phyloP scores from a whole-genome alignment of 2,329 filamentous ascomycete species.

The Aspergillus sp. region DNA sequence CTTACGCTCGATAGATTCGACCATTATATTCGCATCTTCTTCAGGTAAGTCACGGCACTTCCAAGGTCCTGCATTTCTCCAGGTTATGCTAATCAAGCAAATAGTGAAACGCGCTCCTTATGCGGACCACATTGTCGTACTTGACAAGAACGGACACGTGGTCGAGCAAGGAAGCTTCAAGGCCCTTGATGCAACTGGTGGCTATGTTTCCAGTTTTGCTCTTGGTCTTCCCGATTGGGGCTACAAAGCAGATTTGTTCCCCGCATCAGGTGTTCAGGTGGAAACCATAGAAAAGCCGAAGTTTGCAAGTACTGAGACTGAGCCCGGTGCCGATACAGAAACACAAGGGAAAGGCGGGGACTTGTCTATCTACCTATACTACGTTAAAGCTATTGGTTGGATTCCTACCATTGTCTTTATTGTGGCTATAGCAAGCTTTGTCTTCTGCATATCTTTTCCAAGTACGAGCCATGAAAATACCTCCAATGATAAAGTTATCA shows the following conservation, averaged over 20 bases:
- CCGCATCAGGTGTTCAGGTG: constrained; percentile 6
- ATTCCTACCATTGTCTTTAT: constrained; percentile 38
- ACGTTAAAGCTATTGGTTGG: constrained; percentile 42
- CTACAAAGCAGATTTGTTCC: constrained; percentile 21
- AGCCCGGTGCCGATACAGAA: constrained; percentile 23
- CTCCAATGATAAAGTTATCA: background rate
- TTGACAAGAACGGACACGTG: constrained; percentile 42
- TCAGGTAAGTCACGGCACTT: constrained; percentile 26
- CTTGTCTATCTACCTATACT: constrained; percentile 46
- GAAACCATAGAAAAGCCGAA: constrained; percentile 17
- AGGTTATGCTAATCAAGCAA: background rate
- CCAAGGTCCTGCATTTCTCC: no score
- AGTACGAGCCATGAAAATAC: constrained; percentile 26
- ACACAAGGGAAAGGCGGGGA: constrained; percentile 43
- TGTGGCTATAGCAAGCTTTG: constrained; percentile 40
- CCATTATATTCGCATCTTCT: constrained; percentile 44
- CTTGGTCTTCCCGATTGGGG: constrained; percentile 37
- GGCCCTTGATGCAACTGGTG: constrained; percentile 37
- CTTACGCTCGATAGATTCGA: constrained; percentile 43
- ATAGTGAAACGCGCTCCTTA: constrained; percentile 45
- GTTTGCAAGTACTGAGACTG: constrained; percentile 26
- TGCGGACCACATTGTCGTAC: constrained; percentile 46
- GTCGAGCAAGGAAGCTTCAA: constrained; percentile 46
- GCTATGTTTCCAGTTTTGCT: constrained; percentile 46
- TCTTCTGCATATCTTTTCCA: constrained; percentile 46